phyloP scores from a whole-genome alignment of 129 eudicot genomes.

The Helichrysum umbraculigerum region DNA sequence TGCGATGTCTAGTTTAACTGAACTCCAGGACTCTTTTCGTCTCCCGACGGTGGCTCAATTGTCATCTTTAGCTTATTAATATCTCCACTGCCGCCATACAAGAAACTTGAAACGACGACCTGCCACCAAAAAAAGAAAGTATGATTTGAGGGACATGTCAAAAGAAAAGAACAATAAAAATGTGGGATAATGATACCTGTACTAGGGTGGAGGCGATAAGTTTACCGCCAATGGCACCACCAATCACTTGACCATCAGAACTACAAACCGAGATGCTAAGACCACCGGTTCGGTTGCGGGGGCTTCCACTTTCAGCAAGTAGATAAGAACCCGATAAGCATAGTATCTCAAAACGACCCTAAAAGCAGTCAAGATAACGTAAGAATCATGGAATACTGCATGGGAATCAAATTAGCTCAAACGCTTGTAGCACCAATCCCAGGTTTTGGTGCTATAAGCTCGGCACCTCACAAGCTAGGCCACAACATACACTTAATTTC shows the following conservation, averaged over 20 bases:
- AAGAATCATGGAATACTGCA: conserved; percentile 10
- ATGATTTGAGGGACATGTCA: neutral
- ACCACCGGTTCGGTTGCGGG: conserved; percentile 83
- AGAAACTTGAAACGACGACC: conserved; percentile 86
- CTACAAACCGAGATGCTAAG: conserved; percentile 80
- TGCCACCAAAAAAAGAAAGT: conserved; percentile 27
- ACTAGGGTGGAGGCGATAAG: conserved; percentile 75
- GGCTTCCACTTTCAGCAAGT: conserved; percentile 71
- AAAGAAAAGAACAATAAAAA: neutral
- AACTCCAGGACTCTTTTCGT: conserved; percentile 40
- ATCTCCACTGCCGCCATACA: conserved; percentile 39
- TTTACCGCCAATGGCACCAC: conserved; percentile 89
- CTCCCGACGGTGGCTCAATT: conserved; percentile 45
- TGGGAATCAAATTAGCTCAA: neutral
- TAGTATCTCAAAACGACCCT: conserved; percentile 93
- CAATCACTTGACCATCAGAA: conserved; percentile 84
- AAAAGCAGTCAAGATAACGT: conserved; percentile 12
- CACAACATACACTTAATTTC: neutral
- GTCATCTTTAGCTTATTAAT: conserved; percentile 47
- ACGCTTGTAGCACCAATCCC: neutral
- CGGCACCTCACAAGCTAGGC: neutral
- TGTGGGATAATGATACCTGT: conserved; percentile 54
- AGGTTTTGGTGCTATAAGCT: neutral
- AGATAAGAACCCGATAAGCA: conserved; percentile 91
- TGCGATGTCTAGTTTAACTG: conserved; percentile 37